Evolutionary conservation across 768 basidiomycete genomes (phyloP).

Genomic region (Floccularia luteovirens): DNA sequence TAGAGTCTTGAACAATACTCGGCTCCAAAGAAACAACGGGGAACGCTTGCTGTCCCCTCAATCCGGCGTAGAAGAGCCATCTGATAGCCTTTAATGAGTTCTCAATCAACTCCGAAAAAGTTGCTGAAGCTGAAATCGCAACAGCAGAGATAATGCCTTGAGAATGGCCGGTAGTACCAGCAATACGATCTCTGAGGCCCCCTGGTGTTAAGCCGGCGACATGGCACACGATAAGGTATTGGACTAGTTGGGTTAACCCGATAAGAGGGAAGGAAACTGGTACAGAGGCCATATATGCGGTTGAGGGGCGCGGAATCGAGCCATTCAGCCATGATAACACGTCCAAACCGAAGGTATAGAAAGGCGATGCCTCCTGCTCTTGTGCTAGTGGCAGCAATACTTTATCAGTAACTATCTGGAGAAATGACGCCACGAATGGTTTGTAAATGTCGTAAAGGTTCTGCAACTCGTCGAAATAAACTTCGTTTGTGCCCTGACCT

Average conservation of each 20-base stretch:
- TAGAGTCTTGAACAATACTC: conserved; percentile 74
- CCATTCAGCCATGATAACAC: conserved; percentile 81
- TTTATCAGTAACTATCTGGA: conserved; percentile 52
- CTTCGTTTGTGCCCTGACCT: conserved; percentile 96
- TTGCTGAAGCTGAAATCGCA: conserved; percentile 72
- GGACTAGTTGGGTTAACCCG: conserved; percentile 90
- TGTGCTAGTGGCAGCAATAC: conserved; percentile 68
- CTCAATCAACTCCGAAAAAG: conserved; percentile 62
- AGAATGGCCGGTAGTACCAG: conserved; percentile 93
- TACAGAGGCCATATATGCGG: conserved; percentile 85
- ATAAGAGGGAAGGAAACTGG: conserved; percentile 95
- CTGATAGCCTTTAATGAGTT: conserved; percentile 81
- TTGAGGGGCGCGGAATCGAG: conserved; percentile 59
- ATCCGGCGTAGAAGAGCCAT: conserved; percentile 91
- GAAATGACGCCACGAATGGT: conserved; percentile 73
- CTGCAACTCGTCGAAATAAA: conserved; percentile 96
- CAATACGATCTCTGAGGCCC: conserved; percentile 66
- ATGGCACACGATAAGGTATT: conserved; percentile 80
- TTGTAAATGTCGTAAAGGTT: conserved; percentile 86
- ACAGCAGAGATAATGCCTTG: conserved; percentile 97
- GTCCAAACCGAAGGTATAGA: conserved; percentile 79
- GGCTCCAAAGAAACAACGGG: conserved; percentile 89
- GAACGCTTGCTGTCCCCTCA: conserved; percentile 92
- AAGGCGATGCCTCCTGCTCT: conserved; percentile 48
- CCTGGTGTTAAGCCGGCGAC: conserved; percentile 72